phyloP scores from a whole-genome alignment of 1,139 yeast genomes.

The Geotrichum carabidarum region DNA sequence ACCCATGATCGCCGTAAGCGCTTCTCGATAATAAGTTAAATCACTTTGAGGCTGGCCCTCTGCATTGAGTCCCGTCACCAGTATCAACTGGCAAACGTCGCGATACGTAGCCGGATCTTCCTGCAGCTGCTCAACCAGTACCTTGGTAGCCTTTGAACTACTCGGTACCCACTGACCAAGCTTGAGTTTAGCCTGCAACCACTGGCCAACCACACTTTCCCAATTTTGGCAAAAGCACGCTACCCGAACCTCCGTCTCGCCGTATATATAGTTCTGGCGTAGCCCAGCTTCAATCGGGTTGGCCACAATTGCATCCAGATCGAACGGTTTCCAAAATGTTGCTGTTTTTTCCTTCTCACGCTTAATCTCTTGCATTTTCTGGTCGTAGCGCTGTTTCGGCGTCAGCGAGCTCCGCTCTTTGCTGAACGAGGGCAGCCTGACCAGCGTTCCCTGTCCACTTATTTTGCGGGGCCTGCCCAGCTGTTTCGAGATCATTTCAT shows the following conservation, averaged over 20 bases:
- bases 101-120: constrained; percentile 24
- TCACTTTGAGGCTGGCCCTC: constrained; percentile 7
- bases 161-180: constrained; percentile 17
- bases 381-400: constrained; percentile 4
- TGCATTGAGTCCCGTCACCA: constrained; percentile 29
- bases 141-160: constrained; percentile 14
- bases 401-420: neutral
- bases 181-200: constrained; percentile 33
- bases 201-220: constrained; percentile 31
- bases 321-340: constrained; percentile 30
- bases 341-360: constrained; percentile 5
- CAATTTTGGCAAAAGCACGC: constrained; percentile 30
- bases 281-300: constrained; percentile 16
- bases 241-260: constrained; percentile 2
- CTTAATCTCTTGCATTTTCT: constrained; percentile 5
- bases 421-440: neutral
- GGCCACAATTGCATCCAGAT: constrained; percentile 20
- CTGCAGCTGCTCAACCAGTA: constrained; percentile 26
- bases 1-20: constrained; percentile 22
- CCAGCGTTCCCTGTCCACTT: constrained; percentile 35
- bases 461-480: constrained; percentile 26
- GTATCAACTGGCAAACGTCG: constrained; percentile 28
- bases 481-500: constrained; percentile 23
- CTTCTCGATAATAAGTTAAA: constrained; percentile 20
- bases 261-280: constrained; percentile 6